Evolutionary conservation across 2,329 filamentous ascomycete genomes (phyloP).

Genomic region (Epichloe amarillans): DNA sequence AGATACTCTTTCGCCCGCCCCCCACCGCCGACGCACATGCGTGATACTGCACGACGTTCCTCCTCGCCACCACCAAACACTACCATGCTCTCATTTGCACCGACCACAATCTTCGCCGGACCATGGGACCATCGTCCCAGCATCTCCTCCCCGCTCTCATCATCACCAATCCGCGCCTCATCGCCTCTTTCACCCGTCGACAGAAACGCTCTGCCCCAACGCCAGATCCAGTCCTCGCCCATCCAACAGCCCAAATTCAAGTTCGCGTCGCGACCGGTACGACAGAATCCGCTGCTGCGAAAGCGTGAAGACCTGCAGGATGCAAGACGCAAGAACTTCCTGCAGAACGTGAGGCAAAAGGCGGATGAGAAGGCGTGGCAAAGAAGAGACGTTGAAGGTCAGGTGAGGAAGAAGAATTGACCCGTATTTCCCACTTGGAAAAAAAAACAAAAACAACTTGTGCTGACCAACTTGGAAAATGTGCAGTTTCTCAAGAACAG

Average conservation of each 20-base stretch:
- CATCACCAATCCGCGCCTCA: conserved; percentile 42
- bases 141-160: conserved; percentile 44
- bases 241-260: conserved; percentile 29
- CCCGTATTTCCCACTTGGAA: neutral
- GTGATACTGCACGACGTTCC: neutral
- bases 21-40: conserved; percentile 1
- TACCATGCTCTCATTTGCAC: conserved; percentile 29
- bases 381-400: conserved; percentile 48
- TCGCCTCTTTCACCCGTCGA: conserved; percentile 32
- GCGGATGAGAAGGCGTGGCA: conserved; percentile 47
- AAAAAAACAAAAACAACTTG: neutral
- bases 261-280: conserved; percentile 41
- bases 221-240: conserved; percentile 32
- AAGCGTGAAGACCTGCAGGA: conserved; percentile 50
- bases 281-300: conserved; percentile 49
- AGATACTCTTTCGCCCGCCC: neutral
- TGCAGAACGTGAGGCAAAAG: conserved; percentile 51
- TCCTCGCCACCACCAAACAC: conserved; percentile 7
- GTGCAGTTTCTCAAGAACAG: conserved; percentile 23
- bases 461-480: neutral
- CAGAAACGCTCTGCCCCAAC: conserved; percentile 26
- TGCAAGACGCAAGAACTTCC: conserved; percentile 51
- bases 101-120: conserved; percentile 29
- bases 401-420: conserved; percentile 13
- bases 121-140: conserved; percentile 33